Conservation (phyloP, 495 filamentous ascomycete species). For the Penicillium antarcticum region DNA sequence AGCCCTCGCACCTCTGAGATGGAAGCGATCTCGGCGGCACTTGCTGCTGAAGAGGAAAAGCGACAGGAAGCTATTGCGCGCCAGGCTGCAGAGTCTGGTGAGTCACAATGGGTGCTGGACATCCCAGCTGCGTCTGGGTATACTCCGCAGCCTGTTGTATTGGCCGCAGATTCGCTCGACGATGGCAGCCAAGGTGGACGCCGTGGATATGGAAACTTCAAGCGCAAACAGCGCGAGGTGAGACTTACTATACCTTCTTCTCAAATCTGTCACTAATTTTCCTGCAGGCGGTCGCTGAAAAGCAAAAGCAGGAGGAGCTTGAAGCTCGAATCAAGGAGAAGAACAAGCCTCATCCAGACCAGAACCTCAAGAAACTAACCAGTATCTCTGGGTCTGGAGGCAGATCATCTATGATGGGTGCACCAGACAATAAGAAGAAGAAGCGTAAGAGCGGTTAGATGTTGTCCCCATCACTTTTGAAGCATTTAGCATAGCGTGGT, state of each 20-base stretch:
- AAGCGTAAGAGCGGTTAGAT: constrained; percentile 31
- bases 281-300: not conserved
- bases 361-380: constrained; percentile 24
- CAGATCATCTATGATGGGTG: constrained; percentile 6
- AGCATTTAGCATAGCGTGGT: constrained; percentile 3
- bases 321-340: not conserved
- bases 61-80: constrained; percentile 66
- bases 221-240: constrained; percentile 29
- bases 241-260: constrained; percentile 5
- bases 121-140: constrained; percentile 14
- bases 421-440: constrained; percentile 31
- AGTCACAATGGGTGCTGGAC: constrained; percentile 82
- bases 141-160: constrained; percentile 26
- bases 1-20: constrained; percentile 37
- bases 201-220: constrained; percentile 38
- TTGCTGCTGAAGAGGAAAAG: constrained; percentile 73
- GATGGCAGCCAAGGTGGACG: constrained; percentile 32
- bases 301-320: not conserved
- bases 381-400: constrained; percentile 34
- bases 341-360: constrained; percentile 1
- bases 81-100: constrained; percentile 70
- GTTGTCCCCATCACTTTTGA: not conserved
- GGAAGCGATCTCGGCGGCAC: constrained; percentile 65
- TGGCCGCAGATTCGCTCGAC: constrained; percentile 35
- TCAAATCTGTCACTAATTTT: not conserved